Evolutionary conservation across 495 filamentous ascomycete genomes (phyloP).

Genomic region (Penicillium coprophilum): DNA sequence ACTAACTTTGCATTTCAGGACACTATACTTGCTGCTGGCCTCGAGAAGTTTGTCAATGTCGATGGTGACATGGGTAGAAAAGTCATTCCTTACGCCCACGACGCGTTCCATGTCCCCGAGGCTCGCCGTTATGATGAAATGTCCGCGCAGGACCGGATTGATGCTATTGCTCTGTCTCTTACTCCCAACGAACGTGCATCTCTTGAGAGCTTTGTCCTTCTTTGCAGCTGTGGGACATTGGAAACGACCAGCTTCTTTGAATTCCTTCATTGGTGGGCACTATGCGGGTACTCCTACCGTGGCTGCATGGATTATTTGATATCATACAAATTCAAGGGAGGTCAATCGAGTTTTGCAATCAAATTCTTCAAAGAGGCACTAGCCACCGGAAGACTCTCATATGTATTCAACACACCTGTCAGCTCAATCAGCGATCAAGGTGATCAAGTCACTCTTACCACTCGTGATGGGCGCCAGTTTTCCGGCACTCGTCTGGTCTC

Average conservation of each 20-base stretch:
- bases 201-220: slow-evolving; percentile 23
- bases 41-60: slow-evolving; percentile 25
- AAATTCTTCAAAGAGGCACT: slow-evolving; percentile 28
- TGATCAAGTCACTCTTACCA: slow-evolving; percentile 14
- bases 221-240: slow-evolving; percentile 23
- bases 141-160: slow-evolving; percentile 24
- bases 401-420: slow-evolving; percentile 28
- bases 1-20: slow-evolving; percentile 6
- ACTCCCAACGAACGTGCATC: slow-evolving; percentile 19
- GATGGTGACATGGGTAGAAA: slow-evolving; percentile 24
- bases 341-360: slow-evolving; percentile 30
- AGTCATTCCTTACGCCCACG: slow-evolving; percentile 24
- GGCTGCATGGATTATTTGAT: slow-evolving; percentile 19
- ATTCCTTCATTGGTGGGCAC: slow-evolving; percentile 27
- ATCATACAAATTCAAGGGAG: slow-evolving; percentile 29
- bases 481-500: slow-evolving; percentile 21
- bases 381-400: slow-evolving; percentile 18
- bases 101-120: slow-evolving; percentile 19
- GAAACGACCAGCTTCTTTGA: slow-evolving; percentile 30
- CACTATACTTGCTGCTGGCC: slow-evolving; percentile 7
- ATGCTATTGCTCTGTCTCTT: slow-evolving; percentile 18
- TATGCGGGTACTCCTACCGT: slow-evolving; percentile 21
- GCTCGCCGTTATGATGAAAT: slow-evolving; percentile 21
- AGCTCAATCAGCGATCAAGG: slow-evolving; percentile 19
- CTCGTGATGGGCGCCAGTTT: slow-evolving; percentile 18